These are phyloP conservation scores for Salvia splendens DNA, from an alignment of 257 asterid species.

Conservation along the genomic window DNA sequence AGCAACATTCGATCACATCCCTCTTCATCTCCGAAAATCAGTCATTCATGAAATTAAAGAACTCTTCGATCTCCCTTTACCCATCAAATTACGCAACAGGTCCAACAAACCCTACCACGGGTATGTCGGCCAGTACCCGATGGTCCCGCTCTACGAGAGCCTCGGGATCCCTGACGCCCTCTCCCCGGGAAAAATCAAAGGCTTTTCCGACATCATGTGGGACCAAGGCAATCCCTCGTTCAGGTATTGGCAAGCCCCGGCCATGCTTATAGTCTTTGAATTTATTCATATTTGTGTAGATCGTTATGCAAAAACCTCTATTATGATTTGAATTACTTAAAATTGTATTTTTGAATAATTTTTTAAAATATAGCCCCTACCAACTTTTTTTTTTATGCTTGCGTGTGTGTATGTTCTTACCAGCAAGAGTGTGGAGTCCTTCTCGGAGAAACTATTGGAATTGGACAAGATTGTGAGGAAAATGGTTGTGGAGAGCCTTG, in stretches of 20 bases:
- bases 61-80: constrained; percentile 64
- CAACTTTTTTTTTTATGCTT: neutral
- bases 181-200: constrained; percentile 29
- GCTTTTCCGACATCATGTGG: constrained; percentile 53
- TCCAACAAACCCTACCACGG: constrained; percentile 61
- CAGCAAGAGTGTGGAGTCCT: constrained; percentile 42
- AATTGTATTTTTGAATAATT: too few relatives aligned
- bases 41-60: constrained; percentile 38
- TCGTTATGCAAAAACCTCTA: too few relatives aligned
- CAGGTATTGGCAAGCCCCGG: constrained; percentile 32
- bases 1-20: constrained; percentile 45
- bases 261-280: too few relatives aligned
- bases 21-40: constrained; percentile 36
- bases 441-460: constrained; percentile 41
- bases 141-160: constrained; percentile 64
- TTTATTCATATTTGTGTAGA: too few relatives aligned
- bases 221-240: constrained; percentile 55
- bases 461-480: constrained; percentile 47
- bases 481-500: constrained; percentile 59
- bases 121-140: constrained; percentile 55
- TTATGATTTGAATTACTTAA: too few relatives aligned
- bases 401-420: neutral
- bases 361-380: too few relatives aligned
- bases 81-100: constrained; percentile 44
- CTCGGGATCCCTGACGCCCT: constrained; percentile 55